Evolutionary conservation across 805 yeast genomes (phyloP).

Genomic region (Metschnikowia santaceciliae): DNA sequence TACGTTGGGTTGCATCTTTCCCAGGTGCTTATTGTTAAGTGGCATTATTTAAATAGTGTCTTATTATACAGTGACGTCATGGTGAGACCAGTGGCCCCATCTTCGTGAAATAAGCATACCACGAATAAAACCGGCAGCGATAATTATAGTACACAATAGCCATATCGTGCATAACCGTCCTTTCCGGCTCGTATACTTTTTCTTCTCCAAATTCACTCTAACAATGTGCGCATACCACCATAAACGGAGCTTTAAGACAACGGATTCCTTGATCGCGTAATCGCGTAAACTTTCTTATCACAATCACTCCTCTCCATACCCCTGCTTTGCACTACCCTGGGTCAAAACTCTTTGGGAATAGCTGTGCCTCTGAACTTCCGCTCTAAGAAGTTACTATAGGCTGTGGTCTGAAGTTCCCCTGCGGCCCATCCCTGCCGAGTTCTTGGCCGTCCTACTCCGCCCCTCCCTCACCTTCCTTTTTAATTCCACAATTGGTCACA

Average conservation of each 20-base stretch:
- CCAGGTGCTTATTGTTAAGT: not conserved
- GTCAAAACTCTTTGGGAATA: not conserved
- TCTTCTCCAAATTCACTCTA: not conserved
- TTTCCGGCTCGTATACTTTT: not conserved
- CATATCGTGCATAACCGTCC: not conserved
- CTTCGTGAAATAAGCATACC: not conserved
- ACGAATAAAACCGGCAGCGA: not conserved
- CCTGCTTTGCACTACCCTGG: not conserved
- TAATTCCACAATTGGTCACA: not conserved
- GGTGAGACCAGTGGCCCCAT: not conserved
- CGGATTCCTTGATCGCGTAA: not conserved
- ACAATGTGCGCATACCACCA: constrained; percentile 1
- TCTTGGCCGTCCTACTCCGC: not conserved
- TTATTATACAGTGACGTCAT: not conserved
- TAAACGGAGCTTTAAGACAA: not conserved
- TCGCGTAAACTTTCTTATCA: constrained; percentile 1
- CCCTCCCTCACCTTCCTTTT: not conserved
- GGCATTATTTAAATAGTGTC: no score
- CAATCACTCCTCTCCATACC: not conserved
- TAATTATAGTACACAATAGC: not conserved
- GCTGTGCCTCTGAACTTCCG: not conserved
- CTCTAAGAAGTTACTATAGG: not conserved
- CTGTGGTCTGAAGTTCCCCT: not conserved
- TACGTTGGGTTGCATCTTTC: not conserved
- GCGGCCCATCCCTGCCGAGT: not conserved